Evolutionary conservation across 768 basidiomycete species (phyloP).

Genomic region (Tricholoma furcatifolium): DNA sequence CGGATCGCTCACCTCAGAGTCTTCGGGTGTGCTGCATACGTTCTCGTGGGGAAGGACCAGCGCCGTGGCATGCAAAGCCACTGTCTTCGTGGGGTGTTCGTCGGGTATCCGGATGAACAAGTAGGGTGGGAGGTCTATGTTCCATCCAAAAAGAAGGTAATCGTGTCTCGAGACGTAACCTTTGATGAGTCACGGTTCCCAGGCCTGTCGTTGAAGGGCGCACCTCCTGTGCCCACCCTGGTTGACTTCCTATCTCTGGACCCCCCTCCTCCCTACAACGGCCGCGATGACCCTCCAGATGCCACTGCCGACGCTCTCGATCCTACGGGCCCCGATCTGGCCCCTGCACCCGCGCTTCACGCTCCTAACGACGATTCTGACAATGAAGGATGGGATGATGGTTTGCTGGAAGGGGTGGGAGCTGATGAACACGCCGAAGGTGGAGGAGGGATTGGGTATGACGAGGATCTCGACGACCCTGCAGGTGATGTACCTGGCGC

Average conservation of each 20-base stretch:
- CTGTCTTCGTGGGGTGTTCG: constrained; percentile 24
- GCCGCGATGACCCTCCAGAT: neutral
- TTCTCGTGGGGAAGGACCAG: constrained; percentile 29
- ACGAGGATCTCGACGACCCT: neutral
- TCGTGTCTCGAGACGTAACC: constrained; percentile 23
- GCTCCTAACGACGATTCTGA: too few species aligned
- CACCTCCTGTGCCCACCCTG: neutral
- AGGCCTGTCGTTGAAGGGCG: constrained; percentile 7
- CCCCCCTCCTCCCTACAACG: too few species aligned
- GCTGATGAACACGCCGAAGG: too few species aligned
- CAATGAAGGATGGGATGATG: neutral
- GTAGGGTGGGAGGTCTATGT: constrained; percentile 28
- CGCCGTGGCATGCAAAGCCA: constrained; percentile 20
- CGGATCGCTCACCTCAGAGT: constrained; percentile 21
- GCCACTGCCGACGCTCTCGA: too few species aligned
- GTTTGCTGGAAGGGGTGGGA: neutral
- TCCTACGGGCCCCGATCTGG: too few species aligned
- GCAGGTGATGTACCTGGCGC: neutral
- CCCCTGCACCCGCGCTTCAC: too few species aligned
- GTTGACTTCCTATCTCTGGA: neutral
- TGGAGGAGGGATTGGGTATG: neutral
- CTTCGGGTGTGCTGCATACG: constrained; percentile 34
- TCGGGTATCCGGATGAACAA: constrained; percentile 25
- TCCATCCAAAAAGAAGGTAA: constrained; percentile 14
- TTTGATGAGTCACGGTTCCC: constrained; percentile 31